Evolutionary conservation across 2,329 filamentous ascomycete genomes (phyloP).

Genomic region (Grosmannia huntii): DNA sequence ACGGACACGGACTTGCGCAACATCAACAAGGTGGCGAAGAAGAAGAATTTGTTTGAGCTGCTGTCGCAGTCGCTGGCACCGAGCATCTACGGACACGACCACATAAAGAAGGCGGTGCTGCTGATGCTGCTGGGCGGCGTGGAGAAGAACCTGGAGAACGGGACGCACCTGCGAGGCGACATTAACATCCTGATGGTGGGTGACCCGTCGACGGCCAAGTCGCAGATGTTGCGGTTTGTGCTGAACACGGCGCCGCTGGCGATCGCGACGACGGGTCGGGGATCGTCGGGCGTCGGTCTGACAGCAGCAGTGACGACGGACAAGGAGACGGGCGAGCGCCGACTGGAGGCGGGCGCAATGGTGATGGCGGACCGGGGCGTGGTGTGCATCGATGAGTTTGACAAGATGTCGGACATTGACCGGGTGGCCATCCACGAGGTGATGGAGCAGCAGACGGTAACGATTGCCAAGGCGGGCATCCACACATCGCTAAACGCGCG

Average conservation of each 20-base stretch:
- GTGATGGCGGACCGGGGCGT: constrained; percentile 93
- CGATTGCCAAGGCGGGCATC: constrained; percentile 96
- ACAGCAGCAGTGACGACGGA: constrained; percentile 93
- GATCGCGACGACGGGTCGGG: constrained; percentile 92
- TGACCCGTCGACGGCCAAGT: constrained; percentile 96
- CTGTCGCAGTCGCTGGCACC: constrained; percentile 89
- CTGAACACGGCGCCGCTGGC: constrained; percentile 92
- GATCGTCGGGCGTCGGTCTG: constrained; percentile 93
- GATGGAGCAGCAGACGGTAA: constrained; percentile 99
- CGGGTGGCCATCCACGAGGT: constrained; percentile 99
- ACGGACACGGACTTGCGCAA: constrained; percentile 96
- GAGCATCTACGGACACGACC: constrained; percentile 92
- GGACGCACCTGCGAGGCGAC: constrained; percentile 92
- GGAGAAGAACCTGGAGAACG: constrained; percentile 98
- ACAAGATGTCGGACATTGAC: constrained; percentile 99
- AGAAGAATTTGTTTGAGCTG: constrained; percentile 83
- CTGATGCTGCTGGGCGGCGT: constrained; percentile 91
- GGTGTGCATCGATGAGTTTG: constrained; percentile 98
- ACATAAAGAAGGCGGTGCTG: constrained; percentile 95
- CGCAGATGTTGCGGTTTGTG: constrained; percentile 92
- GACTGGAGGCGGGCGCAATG: constrained; percentile 96
- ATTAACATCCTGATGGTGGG: constrained; percentile 99
- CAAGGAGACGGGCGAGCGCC: constrained; percentile 91
- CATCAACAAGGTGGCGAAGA: constrained; percentile 95
- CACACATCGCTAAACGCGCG: constrained; percentile 94